Conservation (phyloP, 176 grass and related monocot species). For the Oryza coarctata region DNA sequence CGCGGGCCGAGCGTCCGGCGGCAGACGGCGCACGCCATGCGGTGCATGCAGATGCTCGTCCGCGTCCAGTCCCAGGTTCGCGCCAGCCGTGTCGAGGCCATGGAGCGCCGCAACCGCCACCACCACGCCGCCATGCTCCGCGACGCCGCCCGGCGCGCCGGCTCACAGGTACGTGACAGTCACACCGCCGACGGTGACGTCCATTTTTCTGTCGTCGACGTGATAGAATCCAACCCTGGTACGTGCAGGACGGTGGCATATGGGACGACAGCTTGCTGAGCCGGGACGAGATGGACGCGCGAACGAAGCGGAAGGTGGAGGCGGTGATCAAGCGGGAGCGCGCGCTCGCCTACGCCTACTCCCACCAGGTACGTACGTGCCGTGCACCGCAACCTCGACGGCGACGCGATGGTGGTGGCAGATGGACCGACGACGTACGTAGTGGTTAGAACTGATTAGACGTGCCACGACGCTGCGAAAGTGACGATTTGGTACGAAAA, state of each 20-base stretch:
- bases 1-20: constrained; percentile 62
- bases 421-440: too few relatives aligned
- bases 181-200: neutral
- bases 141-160: constrained; percentile 30
- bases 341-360: constrained; percentile 88
- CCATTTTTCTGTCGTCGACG: neutral
- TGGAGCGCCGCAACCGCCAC: constrained; percentile 63
- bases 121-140: constrained; percentile 36
- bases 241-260: constrained; percentile 32
- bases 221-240: neutral
- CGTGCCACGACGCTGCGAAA: neutral
- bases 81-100: constrained; percentile 70
- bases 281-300: constrained; percentile 51
- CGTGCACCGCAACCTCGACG: neutral
- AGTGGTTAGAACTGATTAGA: too few relatives aligned
- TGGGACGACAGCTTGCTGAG: constrained; percentile 78
- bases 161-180: constrained; percentile 29
- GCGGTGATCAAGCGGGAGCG: constrained; percentile 88
- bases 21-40: constrained; percentile 82
- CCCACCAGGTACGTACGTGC: constrained; percentile 63
- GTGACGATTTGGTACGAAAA: neutral
- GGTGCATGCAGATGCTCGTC: constrained; percentile 85
- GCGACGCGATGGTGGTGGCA: neutral
- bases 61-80: constrained; percentile 80
- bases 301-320: constrained; percentile 74